Percentiles rank a stretch among this genome's conserved stretches.
Conservation (phyloP, 805 yeast genomes). For the Yarrowia sp. region DNA sequence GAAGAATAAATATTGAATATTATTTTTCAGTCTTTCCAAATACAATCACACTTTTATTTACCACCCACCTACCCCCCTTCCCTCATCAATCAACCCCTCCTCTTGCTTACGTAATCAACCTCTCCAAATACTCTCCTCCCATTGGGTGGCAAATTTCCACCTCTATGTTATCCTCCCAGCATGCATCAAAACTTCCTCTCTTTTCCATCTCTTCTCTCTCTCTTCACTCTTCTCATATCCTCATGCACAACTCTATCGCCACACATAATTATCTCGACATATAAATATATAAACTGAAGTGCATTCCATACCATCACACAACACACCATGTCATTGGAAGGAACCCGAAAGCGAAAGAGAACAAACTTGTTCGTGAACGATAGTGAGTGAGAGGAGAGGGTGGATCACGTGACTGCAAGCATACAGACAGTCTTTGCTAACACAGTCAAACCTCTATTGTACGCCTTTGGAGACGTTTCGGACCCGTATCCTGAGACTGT, state of each 20-base stretch:
- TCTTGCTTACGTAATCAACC: no score
- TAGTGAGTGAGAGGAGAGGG: slow-evolving; percentile 43
- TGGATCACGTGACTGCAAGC: no score
- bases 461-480: slow-evolving; percentile 76
- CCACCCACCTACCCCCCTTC: no score
- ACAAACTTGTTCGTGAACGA: slow-evolving; percentile 57
- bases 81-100: no score
- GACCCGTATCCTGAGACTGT: slow-evolving; percentile 71
- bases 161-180: no score
- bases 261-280: neutral
- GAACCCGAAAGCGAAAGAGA: slow-evolving; percentile 49
- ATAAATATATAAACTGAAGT: neutral
- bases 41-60: no score
- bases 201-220: neutral
- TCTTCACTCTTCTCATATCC: neutral
- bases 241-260: slow-evolving; percentile 31
- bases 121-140: no score
- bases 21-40: no score
- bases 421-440: neutral
- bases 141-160: no score
- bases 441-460: slow-evolving; percentile 61
- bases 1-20: no score
- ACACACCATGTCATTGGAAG: slow-evolving; percentile 37
- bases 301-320: neutral
- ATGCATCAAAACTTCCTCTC: neutral